Evolutionary conservation across 2,329 filamentous ascomycete genomes (phyloP), one percentile per base, ranked within the genome.

Genomic region (Pyrenophora seminiperda): DNA sequence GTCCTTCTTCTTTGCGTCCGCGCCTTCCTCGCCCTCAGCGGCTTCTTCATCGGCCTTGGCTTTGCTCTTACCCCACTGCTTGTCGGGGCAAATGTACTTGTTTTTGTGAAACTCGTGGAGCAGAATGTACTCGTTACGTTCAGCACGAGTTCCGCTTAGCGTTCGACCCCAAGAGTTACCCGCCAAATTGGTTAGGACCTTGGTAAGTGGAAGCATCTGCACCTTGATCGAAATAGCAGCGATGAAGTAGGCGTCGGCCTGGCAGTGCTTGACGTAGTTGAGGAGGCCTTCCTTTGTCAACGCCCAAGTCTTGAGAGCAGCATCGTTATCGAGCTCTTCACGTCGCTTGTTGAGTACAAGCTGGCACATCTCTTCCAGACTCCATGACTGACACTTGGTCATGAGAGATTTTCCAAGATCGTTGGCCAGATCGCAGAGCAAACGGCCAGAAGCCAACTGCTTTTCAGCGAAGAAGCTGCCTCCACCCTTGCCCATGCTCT

Each of bases 81-180:
- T 99, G 77, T 99, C 95, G 0, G 94, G 94, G 69, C 91, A 97
- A 53, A 99, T 97, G 70, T 96, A 99, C 74, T 97, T 97, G 75
- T 94, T 97, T 56, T 89, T 87, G 71, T 97, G 84, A 69, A 99
- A 99, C 67, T 97, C 93, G 64, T 99, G 94, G 4, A 99, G 83
- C 69, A 99, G 69, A 90, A 99, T 99, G 81, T 96, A 99, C 76
- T 99, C 94, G 75, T 99, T 99, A 29, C 94, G 89, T 77, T 99
- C 94, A 7, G 94, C 94, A 69, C 94, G 88, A 15, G 94, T 99
- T 73, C 94, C 94, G 30, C 91, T 97, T 32, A 99, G 79, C 2
- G 94, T 99, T 70, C 94, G 86, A 46, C 93, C 93, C 94, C 94
- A 99, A 1, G 94, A 97, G 74, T 99, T 99, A 62, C 94, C 94